Evolutionary conservation across 495 filamentous ascomycete genomes (phyloP), one percentile per base, ranked within the genome.

Genomic region (Usnea hakonensis): DNA sequence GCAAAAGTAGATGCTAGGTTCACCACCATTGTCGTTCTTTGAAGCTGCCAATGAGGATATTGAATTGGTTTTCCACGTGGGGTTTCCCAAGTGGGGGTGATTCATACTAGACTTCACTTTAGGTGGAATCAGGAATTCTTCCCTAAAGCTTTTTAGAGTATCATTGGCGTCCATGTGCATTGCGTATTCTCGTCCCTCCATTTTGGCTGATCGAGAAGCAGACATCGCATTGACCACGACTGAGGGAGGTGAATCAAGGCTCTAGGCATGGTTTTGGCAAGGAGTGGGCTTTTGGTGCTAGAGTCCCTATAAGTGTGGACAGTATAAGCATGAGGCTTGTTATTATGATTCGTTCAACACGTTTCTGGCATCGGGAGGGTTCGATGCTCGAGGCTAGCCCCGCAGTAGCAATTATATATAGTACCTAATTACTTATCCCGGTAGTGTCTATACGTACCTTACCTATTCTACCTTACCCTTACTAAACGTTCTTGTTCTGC

Each of bases 91-190:
- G 17, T 69, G 67, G 13, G 75, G 73, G 44, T 91, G 69, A 6
- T 72, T 81, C 58, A 82, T 87, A 60, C 88, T 84, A 96, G 75
- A 67, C 94, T 88, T 23, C 79, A 79, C 72, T 86, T 90, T 23
- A 16, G 89, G 87, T 17, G 94, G 94, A 64, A 96, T 89, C 46
- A 88, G 79, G 70, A 97, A 98, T 69, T 96, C 87, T 23, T 81
- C 71, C 33, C 90, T 84, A 38, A 92, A 82, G 36, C 81, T 75
- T 33, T 75, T 74, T 55, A 98, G 80, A 30, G 77, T 71, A 73
- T 97, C 93, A 67, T 83, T 75, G 14, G 72, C 74, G 74, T 97
- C 93, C 36, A 91, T 76, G 56, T 76, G 72, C 37, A 76, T 71
- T 55, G 90, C 87, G 76, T 88, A 84, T 60, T 82, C 58, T 17